Evolutionary conservation across 2,329 filamentous ascomycete genomes (phyloP), one percentile per base, ranked within the genome.

Genomic region (Blumeria hordei): DNA sequence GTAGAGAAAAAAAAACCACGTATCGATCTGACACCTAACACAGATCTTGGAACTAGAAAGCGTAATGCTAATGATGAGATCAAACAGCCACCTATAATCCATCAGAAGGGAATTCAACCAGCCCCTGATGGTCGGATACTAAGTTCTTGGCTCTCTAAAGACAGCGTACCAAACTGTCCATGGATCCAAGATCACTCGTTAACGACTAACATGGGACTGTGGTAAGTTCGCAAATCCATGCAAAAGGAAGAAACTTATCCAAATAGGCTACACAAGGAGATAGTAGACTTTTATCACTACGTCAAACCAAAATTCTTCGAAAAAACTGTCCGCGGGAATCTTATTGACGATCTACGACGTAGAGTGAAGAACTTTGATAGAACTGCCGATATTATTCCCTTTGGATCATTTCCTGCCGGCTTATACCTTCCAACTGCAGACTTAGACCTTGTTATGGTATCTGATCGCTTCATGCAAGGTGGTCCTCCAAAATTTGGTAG

Each of bases 401-500:
- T 98, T 65, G 92, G 92, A n/a, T 96, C 92, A 0, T 98, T 88
- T 67, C 88, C 87, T 61, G 87, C 87, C 3, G 87, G 85, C 9
- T 63, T 77, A 6, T 85, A 85, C 64, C 71, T 86, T 9, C 82
- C 82, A 6, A 81, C 84, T 0, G 87, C 85, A 14, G 92, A 98
- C 65, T 94, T 98, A 80, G 92, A 98, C 65, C 72, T 98, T 51
- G 92, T 94, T 2, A 75, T 92, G 54, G 77, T 88, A 53, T 81
- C 80, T 3, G 64, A 68, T 1, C 70, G 72, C 32, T 87, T 78
- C 59, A 71, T 79, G 59, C 65, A 70, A 8, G 71, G 73, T 3
- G 76, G 75, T 2, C 63, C 69, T 8, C 65, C 75, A 57, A 70
- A 69, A 57, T 72, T 59, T 12, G 71, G 64, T 41, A 33, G 32